Evolutionary conservation across 768 basidiomycete genomes (phyloP).

Genomic region (Amanita inopinata): DNA sequence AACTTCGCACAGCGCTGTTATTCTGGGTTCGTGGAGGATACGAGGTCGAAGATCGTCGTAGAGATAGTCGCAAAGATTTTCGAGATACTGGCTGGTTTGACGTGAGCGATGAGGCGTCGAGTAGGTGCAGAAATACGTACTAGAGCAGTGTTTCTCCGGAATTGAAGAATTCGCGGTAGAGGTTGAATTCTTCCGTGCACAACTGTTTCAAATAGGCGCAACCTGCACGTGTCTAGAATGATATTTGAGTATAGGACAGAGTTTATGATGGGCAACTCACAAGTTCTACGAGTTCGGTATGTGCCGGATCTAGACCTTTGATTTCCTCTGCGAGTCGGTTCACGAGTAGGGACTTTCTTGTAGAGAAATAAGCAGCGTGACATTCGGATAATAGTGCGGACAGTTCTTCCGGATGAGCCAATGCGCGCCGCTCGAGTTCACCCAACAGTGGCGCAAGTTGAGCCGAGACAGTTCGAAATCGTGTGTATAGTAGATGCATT

Average conservation of each 20-base stretch:
- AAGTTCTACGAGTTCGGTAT: conserved; percentile 81
- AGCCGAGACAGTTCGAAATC: conserved; percentile 65
- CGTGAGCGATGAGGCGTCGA: neutral
- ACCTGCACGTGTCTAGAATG: conserved; percentile 70
- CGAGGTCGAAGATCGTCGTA: conserved; percentile 94
- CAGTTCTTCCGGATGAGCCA: conserved; percentile 76
- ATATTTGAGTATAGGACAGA: neutral
- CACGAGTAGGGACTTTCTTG: conserved; percentile 63
- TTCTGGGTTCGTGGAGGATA: conserved; percentile 85
- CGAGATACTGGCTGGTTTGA: conserved; percentile 65
- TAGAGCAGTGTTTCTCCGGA: conserved; percentile 64
- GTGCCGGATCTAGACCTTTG: conserved; percentile 64
- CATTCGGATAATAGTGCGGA: conserved; percentile 78
- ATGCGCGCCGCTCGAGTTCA: conserved; percentile 77
- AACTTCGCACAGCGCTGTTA: conserved; percentile 85
- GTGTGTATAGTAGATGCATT: conserved; percentile 80
- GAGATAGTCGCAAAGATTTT: conserved; percentile 85
- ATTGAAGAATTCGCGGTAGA: conserved; percentile 81
- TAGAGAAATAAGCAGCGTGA: conserved; percentile 71
- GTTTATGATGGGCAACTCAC: conserved; percentile 27
- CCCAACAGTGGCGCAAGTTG: conserved; percentile 70
- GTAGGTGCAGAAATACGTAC: conserved; percentile 22
- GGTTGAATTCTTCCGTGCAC: conserved; percentile 80
- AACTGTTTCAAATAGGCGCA: conserved; percentile 90
- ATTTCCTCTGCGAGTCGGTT: conserved; percentile 76